Percentiles rank a stretch among this genome's conserved stretches.
These are phyloP conservation scores for Cyberlindnera euphorbiae DNA, from an alignment of 805 yeast genomes.

Conservation along the genomic window DNA sequence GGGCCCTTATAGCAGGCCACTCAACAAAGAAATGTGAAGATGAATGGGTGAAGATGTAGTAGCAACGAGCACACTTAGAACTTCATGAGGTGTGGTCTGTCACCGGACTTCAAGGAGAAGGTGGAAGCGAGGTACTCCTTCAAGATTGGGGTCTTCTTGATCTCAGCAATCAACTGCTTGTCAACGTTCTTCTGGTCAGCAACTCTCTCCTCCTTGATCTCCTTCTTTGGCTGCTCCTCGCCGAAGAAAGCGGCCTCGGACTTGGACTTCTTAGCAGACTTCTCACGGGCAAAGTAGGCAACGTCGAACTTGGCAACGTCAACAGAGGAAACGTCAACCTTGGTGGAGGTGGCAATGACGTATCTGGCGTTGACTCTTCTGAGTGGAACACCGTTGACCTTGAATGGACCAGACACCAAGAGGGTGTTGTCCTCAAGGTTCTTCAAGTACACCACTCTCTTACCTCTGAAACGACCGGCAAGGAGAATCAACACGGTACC, in stretches of 20 bases:
- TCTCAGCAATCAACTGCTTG: conserved; percentile 84
- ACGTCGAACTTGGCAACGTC: conserved; percentile 89
- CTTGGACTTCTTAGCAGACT: conserved; percentile 74
- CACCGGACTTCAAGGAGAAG: conserved; percentile 97
- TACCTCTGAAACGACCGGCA: conserved; percentile 99
- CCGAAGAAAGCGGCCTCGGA: conserved; percentile 92
- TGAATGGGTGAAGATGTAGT: too few species aligned
- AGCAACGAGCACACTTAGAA: conserved; percentile 51
- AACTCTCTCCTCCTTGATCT: conserved; percentile 87
- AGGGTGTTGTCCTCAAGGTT: conserved; percentile 97
- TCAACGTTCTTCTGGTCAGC: conserved; percentile 97
- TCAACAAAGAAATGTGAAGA: too few species aligned
- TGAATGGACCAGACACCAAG: conserved; percentile 98
- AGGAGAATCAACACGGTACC: conserved; percentile 96
- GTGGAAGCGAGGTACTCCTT: conserved; percentile 94
- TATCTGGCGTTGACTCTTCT: conserved; percentile 99
- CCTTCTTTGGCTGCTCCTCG: conserved; percentile 71
- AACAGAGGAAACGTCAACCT: conserved; percentile 71
- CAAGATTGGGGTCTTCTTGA: conserved; percentile 95
- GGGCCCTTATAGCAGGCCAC: too few species aligned
- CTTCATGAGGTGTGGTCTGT: conserved; percentile 97
- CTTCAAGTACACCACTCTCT: conserved; percentile 98
- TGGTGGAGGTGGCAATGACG: conserved; percentile 98
- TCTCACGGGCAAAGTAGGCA: conserved; percentile 96
- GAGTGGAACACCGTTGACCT: conserved; percentile 98